phyloP scores from a whole-genome alignment of 805 yeast genomes.

The Yarrowia yakushimensis region DNA sequence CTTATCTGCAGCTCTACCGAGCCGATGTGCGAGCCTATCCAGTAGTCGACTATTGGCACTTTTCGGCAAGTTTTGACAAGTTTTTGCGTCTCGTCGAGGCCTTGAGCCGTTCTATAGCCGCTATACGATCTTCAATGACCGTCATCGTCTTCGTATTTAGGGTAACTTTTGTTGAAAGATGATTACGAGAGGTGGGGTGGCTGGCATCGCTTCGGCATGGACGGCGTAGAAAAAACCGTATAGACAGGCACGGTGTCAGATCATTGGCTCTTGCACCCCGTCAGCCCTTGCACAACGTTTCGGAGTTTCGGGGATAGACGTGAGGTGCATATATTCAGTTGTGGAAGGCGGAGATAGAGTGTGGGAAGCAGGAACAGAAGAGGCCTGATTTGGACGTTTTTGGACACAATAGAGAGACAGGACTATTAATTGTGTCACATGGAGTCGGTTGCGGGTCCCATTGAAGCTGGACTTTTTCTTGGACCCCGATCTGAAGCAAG shows the following conservation, averaged over 20 bases:
- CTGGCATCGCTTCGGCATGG: neutral
- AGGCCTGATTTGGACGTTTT: no score
- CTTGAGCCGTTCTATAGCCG: no score
- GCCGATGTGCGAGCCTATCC: no score
- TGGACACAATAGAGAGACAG: no score
- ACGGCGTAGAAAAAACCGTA: neutral
- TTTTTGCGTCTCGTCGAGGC: no score
- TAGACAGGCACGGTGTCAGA: neutral
- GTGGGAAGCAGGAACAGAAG: neutral
- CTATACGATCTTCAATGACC: neutral
- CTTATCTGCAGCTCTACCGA: neutral
- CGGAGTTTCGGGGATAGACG: slow-evolving; percentile 9
- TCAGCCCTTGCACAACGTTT: neutral
- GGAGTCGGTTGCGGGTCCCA: no score
- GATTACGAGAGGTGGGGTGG: neutral
- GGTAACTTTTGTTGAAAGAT: neutral
- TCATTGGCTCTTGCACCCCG: neutral
- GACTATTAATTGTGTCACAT: no score
- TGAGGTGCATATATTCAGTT: neutral
- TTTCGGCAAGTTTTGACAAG: no score
- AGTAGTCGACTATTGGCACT: no score
- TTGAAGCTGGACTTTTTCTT: no score
- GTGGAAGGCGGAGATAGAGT: neutral
- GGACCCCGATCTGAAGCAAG: no score
- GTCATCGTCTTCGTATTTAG: neutral